phyloP scores from a whole-genome alignment of 148 eudicot species.

The Linanthus parryae region DNA sequence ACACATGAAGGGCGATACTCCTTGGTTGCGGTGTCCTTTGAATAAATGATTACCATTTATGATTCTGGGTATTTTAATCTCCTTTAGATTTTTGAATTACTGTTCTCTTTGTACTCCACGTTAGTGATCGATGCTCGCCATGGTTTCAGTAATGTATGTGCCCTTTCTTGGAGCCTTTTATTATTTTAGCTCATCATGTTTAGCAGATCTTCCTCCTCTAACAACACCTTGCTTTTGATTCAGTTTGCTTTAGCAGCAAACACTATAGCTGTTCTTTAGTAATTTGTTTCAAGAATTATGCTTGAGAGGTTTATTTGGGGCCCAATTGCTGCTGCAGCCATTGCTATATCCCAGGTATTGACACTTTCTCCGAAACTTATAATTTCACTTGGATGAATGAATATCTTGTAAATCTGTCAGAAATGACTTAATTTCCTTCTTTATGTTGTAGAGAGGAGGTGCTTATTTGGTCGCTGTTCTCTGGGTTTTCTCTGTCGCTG shows the following conservation, averaged over 20 bases:
- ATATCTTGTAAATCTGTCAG: background rate
- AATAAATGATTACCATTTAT: too few relatives aligned
- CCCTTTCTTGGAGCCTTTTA: background rate
- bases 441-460: constrained; percentile 72
- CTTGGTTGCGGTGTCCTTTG: too few relatives aligned
- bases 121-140: constrained; percentile 87
- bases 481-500: constrained; percentile 69
- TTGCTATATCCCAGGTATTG: constrained; percentile 71
- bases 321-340: constrained; percentile 77
- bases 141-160: constrained; percentile 73
- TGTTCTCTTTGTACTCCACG: constrained; percentile 76
- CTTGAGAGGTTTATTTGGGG: constrained; percentile 52
- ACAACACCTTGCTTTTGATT: background rate
- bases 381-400: too few relatives aligned
- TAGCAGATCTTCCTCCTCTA: background rate
- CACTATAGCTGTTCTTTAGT: constrained; percentile 63
- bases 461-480: constrained; percentile 81
- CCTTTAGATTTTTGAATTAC: constrained; percentile 74
- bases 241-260: constrained; percentile 53
- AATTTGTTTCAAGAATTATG: constrained; percentile 66
- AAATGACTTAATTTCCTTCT: background rate
- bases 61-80: too few relatives aligned
- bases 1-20: too few relatives aligned
- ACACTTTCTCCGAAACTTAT: too few relatives aligned
- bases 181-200: background rate